Evolutionary conservation across 1,284 basidiomycete species (phyloP), one percentile per base, ranked within the genome.

Genomic region (Volvariella volvacea): DNA sequence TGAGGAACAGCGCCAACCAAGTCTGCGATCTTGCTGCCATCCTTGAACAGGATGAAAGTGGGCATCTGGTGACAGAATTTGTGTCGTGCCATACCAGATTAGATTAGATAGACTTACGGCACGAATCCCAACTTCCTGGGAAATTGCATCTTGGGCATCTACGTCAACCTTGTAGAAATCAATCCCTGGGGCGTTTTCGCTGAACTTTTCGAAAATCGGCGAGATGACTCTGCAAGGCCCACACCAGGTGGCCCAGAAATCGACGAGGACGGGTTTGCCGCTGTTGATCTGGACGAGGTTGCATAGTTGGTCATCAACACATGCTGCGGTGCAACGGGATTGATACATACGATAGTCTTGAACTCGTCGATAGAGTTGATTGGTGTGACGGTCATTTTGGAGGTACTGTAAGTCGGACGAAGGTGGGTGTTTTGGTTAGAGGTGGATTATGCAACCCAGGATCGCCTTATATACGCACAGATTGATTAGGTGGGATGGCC

Each of bases 101-200:
- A 15, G 34, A 36, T 36, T 20, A n/a, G 0, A 12, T 3, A 19
- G 10, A 67, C 78, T 50, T 57, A 82, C 80, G 43, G 84, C 83
- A 55, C 78, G 76, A 65, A 96, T 78, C 42, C 77, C 79, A 46
- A 84, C 78, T 62, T 85, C 84, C 56, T 77, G 63, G 7, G 73
- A 61, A 47, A 83, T 73, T 4, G 72, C 67, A 10, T 58, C 51
- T 42, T 72, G 72, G 36, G 65, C 74, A 58, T 92, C 88, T 41
- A 87, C 78, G 62, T 92, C 85, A 54, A 93, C 84, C 69, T 92
- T 92, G 75, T 82, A 88, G 64, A 89, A 74, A 22, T 70, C 63
- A 43, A 74, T 52, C 56, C 36, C 47, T n/a, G 58, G 42, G 38
- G 54, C 55, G 53, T 73, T 64, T 36, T 15, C 8, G 34, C 3